A percentile compares a stretch with the other conserved stretches of the same genome.
Conservation (phyloP, 2,329 filamentous ascomycete species). For the Stachybotrys chartarum region DNA sequence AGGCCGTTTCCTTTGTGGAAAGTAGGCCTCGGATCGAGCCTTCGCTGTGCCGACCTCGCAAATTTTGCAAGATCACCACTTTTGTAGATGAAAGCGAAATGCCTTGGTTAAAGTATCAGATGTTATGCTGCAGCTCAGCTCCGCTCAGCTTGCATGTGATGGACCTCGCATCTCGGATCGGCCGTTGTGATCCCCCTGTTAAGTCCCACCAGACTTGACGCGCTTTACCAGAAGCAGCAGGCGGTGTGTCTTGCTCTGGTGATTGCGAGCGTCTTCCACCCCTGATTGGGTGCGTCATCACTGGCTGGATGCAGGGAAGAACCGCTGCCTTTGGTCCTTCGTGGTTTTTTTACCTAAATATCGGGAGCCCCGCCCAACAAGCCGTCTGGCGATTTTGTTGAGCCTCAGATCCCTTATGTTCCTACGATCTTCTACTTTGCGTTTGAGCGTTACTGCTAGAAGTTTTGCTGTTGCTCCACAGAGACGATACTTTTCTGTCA, state of each 20-base stretch:
- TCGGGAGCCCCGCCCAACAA: background rate
- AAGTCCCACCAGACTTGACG: background rate
- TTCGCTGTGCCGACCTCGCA: too few relatives aligned
- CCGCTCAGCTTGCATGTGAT: constrained; percentile 13
- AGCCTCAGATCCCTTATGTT: constrained; percentile 12
- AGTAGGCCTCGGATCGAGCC: too few relatives aligned
- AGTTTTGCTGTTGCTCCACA: background rate
- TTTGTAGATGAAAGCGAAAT: background rate
- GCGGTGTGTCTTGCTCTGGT: constrained; percentile 11
- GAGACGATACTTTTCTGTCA: constrained; percentile 7
- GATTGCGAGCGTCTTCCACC: too few relatives aligned
- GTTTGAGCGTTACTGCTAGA: constrained; percentile 2
- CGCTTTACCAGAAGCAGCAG: constrained; percentile 13
- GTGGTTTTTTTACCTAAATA: background rate
- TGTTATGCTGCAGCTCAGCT: background rate
- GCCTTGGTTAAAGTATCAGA: background rate
- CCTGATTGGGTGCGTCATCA: too few relatives aligned
- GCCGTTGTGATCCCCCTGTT: constrained; percentile 5
- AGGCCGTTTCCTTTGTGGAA: too few relatives aligned
- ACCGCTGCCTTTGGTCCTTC: too few relatives aligned
- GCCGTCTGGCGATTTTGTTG: background rate
- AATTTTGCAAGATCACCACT: too few relatives aligned
- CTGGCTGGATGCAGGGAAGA: too few relatives aligned
- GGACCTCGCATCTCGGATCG: constrained; percentile 12
- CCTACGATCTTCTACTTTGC: constrained; percentile 7